Evolutionary conservation across 2,329 filamentous ascomycete genomes (phyloP).

Genomic region (Fusarium sp.): DNA sequence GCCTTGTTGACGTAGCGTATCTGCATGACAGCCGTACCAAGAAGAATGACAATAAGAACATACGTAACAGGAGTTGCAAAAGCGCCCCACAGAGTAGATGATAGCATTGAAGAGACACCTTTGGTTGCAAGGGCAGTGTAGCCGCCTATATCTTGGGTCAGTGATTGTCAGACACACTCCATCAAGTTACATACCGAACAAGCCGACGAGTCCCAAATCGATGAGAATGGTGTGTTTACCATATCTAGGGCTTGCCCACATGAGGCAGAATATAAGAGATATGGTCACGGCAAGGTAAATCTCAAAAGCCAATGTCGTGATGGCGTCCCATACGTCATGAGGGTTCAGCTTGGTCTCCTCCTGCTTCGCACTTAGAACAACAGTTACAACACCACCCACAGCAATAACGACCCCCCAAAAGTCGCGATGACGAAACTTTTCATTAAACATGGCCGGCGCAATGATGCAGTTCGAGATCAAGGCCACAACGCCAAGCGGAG

Average conservation of each 20-base stretch:
- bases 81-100: conserved; percentile 87
- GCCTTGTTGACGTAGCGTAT: conserved; percentile 93
- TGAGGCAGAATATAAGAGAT: conserved; percentile 78
- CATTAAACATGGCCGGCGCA: conserved; percentile 92
- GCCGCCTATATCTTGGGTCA: conserved; percentile 70
- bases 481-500: conserved; percentile 95
- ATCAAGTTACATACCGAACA: conserved; percentile 78
- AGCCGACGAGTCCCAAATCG: conserved; percentile 89
- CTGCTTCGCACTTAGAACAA: conserved; percentile 90
- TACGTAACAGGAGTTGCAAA: conserved; percentile 95
- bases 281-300: conserved; percentile 86
- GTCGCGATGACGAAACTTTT: conserved; percentile 86
- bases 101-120: conserved; percentile 94
- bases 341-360: conserved; percentile 93
- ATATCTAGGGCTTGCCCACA: conserved; percentile 86
- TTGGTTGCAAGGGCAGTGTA: conserved; percentile 98
- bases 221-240: conserved; percentile 90
- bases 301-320: conserved; percentile 89
- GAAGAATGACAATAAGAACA: conserved; percentile 80
- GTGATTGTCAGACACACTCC: conserved; percentile 1
- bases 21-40: conserved; percentile 92
- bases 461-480: conserved; percentile 97
- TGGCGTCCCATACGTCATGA: conserved; percentile 89
- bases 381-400: conserved; percentile 87
- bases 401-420: conserved; percentile 90